A percentile compares a stretch with the other conserved stretches of the same genome.
Conservation (phyloP, 2,329 filamentous ascomycete species). For the Eutypella sp. region DNA sequence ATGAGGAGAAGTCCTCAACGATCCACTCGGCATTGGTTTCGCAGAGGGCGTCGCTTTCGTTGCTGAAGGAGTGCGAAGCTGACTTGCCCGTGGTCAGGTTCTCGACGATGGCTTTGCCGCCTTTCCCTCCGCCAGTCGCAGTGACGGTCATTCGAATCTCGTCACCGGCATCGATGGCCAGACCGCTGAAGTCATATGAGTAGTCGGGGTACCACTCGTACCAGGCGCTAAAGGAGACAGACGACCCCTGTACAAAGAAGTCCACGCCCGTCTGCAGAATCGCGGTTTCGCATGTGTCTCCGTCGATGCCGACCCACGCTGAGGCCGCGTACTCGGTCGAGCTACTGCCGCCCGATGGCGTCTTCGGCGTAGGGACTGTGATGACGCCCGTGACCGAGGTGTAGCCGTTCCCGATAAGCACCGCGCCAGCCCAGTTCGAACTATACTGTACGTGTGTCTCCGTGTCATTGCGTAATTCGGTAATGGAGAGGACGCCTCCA, state of each 20-base stretch:
- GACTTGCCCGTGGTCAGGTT: conserved; percentile 48
- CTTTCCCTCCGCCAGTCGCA: conserved; percentile 34
- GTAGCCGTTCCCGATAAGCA: conserved; percentile 46
- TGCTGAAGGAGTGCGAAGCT: conserved; percentile 46
- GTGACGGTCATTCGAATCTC: conserved; percentile 24
- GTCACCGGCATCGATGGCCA: conserved; percentile 31
- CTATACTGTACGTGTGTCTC: conserved; percentile 43
- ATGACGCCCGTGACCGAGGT: conserved; percentile 50
- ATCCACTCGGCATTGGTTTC: conserved; percentile 60
- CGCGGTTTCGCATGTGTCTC: conserved; percentile 48
- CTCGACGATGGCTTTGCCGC: conserved; percentile 42
- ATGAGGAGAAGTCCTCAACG: conserved; percentile 48
- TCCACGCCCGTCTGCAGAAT: conserved; percentile 56
- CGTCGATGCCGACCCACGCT: conserved; percentile 59
- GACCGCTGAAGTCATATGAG: conserved; percentile 45
- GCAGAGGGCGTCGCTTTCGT: conserved; percentile 39
- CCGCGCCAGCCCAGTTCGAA: conserved; percentile 56
- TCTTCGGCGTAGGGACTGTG: conserved; percentile 45
- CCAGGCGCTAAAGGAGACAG: conserved; percentile 47
- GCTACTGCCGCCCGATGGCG: conserved; percentile 31
- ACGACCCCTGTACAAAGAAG: conserved; percentile 41
- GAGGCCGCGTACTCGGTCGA: conserved; percentile 39
- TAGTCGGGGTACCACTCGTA: conserved; percentile 58
- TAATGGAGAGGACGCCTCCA: conserved; percentile 10
- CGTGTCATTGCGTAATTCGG: conserved; percentile 20